These are phyloP conservation scores for Euphorbia pulcherrima DNA, from an alignment of 345 rosid species.

Conservation along the genomic window DNA sequence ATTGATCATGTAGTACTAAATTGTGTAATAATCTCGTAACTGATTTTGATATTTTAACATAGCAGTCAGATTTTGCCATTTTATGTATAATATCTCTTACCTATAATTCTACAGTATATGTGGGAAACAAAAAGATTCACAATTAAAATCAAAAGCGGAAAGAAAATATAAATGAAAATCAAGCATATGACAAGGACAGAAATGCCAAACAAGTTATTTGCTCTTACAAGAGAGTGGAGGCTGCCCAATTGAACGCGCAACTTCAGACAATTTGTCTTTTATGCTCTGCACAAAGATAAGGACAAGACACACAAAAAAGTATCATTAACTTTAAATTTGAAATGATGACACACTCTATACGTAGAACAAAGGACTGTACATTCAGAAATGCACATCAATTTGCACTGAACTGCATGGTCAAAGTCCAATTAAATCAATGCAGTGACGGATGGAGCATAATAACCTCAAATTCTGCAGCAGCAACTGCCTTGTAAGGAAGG, in stretches of 20 bases:
- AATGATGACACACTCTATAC: not conserved
- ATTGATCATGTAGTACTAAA: not conserved
- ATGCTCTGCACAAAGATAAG: slow-evolving; percentile 32
- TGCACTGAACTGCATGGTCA: not conserved
- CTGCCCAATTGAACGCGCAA: slow-evolving; percentile 49
- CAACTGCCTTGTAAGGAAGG: slow-evolving; percentile 63
- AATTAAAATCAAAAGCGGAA: not conserved
- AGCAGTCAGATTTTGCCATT: not conserved
- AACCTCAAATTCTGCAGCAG: slow-evolving; percentile 70
- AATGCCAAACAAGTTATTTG: slow-evolving; percentile 1
- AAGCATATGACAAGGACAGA: not conserved
- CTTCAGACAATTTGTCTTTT: slow-evolving; percentile 50
- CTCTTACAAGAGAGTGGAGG: slow-evolving; percentile 42
- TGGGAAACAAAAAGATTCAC: not conserved
- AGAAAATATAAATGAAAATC: not conserved
- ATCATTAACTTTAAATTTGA: not conserved
- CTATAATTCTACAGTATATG: slow-evolving; percentile 2
- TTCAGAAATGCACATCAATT: not conserved
- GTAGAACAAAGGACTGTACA: not conserved
- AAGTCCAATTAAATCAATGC: slow-evolving; percentile 1
- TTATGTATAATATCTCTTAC: not conserved
- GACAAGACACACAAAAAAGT: not conserved
- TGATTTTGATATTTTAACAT: not conserved
- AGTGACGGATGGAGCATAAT: not conserved
- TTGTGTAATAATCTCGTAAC: not conserved